These are phyloP conservation scores for Taphrina confusa DNA, from an alignment of 1,139 yeast genomes.

Conservation along the genomic window DNA sequence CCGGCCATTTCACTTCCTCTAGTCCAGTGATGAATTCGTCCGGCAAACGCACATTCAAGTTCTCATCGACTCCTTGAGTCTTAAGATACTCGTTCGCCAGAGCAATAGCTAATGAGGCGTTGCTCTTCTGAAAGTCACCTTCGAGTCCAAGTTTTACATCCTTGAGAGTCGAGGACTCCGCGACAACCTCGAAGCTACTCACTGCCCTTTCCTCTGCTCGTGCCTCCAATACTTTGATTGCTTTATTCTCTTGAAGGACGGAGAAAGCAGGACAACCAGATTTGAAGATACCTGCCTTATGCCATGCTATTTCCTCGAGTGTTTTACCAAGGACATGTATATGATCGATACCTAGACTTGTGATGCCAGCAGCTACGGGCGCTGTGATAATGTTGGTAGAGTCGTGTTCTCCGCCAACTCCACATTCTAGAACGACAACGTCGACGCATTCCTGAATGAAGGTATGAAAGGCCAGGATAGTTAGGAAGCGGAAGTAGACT, in stretches of 20 bases:
- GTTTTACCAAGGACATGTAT: slow-evolving; percentile 85
- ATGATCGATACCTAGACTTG: slow-evolving; percentile 90
- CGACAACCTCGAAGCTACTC: slow-evolving; percentile 37
- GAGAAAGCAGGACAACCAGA: slow-evolving; percentile 64
- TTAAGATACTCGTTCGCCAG: slow-evolving; percentile 65
- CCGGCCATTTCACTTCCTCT: slow-evolving; percentile 79
- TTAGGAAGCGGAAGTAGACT: slow-evolving; percentile 87
- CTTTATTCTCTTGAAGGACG: slow-evolving; percentile 61
- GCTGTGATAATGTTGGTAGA: slow-evolving; percentile 81
- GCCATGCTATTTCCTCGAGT: slow-evolving; percentile 89
- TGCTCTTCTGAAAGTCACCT: slow-evolving; percentile 80
- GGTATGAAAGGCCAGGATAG: slow-evolving; percentile 85
- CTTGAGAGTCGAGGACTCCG: slow-evolving; percentile 45
- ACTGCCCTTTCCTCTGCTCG: slow-evolving; percentile 70
- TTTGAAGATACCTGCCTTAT: slow-evolving; percentile 92
- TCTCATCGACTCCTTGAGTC: slow-evolving; percentile 51
- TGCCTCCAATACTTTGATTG: slow-evolving; percentile 52
- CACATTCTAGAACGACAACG: slow-evolving; percentile 94
- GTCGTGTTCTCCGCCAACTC: slow-evolving; percentile 96
- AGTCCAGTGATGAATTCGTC: slow-evolving; percentile 64
- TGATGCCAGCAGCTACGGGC: slow-evolving; percentile 85
- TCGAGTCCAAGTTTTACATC: slow-evolving; percentile 75
- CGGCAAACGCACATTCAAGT: slow-evolving; percentile 52
- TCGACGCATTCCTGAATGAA: slow-evolving; percentile 84
- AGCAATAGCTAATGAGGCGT: slow-evolving; percentile 87